Percentiles rank a stretch among this genome's conserved stretches.
Evolutionary conservation across 306 rosid genomes (phyloP).

Genomic region (Pyrus pyrifolia): DNA sequence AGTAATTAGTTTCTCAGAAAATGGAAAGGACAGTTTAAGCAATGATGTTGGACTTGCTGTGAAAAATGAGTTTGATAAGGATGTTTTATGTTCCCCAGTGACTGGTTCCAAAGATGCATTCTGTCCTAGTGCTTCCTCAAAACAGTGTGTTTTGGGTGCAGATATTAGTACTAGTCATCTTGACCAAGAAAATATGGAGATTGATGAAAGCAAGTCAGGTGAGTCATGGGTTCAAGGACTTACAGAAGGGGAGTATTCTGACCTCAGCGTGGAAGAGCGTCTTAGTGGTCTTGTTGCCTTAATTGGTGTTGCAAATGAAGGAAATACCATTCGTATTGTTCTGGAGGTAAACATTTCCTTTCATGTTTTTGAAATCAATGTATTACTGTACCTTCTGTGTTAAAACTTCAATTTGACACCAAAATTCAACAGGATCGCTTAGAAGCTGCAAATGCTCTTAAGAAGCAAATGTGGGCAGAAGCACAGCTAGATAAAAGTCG

Average conservation of each 20-base stretch:
- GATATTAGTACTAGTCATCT: conserved; percentile 30
- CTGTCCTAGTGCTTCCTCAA: conserved; percentile 29
- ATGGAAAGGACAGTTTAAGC: conserved; percentile 47
- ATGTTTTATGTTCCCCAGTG: conserved; percentile 40
- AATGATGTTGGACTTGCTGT: conserved; percentile 30
- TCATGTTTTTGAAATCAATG: background rate
- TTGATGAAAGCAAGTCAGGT: conserved; percentile 92
- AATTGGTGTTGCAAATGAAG: conserved; percentile 94
- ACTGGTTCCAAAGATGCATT: conserved; percentile 48
- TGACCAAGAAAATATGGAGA: conserved; percentile 82
- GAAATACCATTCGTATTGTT: conserved; percentile 83
- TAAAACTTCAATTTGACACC: conserved; percentile 21
- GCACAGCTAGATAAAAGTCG: conserved; percentile 95
- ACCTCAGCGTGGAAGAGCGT: conserved; percentile 93
- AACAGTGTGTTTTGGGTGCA: conserved; percentile 33
- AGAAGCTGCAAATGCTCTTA: conserved; percentile 94
- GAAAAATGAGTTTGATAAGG: conserved; percentile 51
- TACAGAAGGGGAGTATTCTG: conserved; percentile 89
- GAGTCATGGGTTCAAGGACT: conserved; percentile 98
- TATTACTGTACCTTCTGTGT: conserved; percentile 1
- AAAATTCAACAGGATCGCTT: conserved; percentile 68
- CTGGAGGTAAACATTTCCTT: conserved; percentile 64
- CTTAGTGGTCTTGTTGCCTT: conserved; percentile 76
- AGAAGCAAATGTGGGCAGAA: conserved; percentile 99
- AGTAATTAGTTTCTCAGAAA: conserved; percentile 34